Evolutionary conservation across 176 grass and related monocot genomes (phyloP).

Genomic region (Carex kokanica): DNA sequence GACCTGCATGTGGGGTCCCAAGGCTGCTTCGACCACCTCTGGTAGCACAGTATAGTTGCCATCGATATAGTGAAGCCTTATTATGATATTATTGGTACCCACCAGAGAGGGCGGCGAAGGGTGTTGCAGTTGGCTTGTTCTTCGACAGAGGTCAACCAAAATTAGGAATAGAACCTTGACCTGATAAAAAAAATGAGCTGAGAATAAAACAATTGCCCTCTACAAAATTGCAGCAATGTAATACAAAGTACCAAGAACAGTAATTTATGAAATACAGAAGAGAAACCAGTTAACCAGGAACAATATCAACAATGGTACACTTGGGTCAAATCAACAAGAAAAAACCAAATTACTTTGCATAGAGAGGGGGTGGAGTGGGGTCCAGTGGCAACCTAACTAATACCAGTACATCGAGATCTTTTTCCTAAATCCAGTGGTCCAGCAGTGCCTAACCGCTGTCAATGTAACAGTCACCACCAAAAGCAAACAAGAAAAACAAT

Average conservation of each 20-base stretch:
- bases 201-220: not conserved
- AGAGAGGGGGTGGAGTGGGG: not conserved
- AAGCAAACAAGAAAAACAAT: not conserved
- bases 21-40: constrained; percentile 97
- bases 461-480: not conserved
- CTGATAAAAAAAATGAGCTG: constrained; percentile 41
- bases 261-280: not conserved
- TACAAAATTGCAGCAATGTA: not conserved
- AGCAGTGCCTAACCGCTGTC: not conserved
- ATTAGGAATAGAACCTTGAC: constrained; percentile 97
- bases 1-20: constrained; percentile 99
- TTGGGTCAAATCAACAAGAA: not conserved
- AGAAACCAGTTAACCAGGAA: not conserved
- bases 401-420: not conserved
- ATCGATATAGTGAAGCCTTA: constrained; percentile 96
- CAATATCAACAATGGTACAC: not conserved
- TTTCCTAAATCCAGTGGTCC: not conserved
- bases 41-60: constrained; percentile 95
- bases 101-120: constrained; percentile 85
- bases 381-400: not conserved
- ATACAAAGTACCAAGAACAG: not conserved
- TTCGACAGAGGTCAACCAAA: constrained; percentile 94
- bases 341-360: not conserved
- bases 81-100: constrained; percentile 89
- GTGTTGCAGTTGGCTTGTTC: constrained; percentile 71